A percentile compares a stretch with the other conserved stretches of the same genome.
These are phyloP conservation scores for Diaporthe helianthi DNA, from an alignment of 2,329 filamentous ascomycete genomes.

Conservation along the genomic window DNA sequence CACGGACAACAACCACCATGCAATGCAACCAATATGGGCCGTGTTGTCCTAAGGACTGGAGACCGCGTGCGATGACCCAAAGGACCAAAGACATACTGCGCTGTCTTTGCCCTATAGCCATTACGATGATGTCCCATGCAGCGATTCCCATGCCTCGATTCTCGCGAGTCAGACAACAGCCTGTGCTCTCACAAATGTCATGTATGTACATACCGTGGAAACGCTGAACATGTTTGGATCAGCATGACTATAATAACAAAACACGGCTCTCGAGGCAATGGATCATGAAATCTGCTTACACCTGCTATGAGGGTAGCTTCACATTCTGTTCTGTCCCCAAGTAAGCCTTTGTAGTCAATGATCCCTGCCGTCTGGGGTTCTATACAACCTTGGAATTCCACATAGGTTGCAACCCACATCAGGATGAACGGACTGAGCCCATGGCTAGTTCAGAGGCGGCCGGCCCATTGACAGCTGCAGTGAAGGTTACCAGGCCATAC, in stretches of 20 bases:
- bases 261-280: neutral
- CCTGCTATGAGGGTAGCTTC: too few species aligned
- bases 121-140: neutral
- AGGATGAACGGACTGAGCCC: neutral
- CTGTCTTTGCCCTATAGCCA: neutral
- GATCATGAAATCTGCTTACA: neutral
- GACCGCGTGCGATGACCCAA: neutral
- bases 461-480: neutral
- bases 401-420: too few species aligned
- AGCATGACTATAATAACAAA: neutral
- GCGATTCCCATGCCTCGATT: neutral
- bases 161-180: neutral
- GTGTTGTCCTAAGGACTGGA: neutral
- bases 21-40: neutral
- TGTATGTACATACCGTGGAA: too few species aligned
- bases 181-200: neutral
- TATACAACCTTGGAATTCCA: too few species aligned
- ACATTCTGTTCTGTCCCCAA: too few species aligned
- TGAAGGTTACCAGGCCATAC: neutral
- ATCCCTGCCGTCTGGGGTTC: too few species aligned
- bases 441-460: neutral
- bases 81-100: neutral
- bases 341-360: too few species aligned
- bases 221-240: neutral
- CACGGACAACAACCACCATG: neutral